A percentile compares a stretch with the other conserved stretches of the same genome.
phyloP scores from a whole-genome alignment of 2,329 filamentous ascomycete genomes.

The Epichloe amarillans region DNA sequence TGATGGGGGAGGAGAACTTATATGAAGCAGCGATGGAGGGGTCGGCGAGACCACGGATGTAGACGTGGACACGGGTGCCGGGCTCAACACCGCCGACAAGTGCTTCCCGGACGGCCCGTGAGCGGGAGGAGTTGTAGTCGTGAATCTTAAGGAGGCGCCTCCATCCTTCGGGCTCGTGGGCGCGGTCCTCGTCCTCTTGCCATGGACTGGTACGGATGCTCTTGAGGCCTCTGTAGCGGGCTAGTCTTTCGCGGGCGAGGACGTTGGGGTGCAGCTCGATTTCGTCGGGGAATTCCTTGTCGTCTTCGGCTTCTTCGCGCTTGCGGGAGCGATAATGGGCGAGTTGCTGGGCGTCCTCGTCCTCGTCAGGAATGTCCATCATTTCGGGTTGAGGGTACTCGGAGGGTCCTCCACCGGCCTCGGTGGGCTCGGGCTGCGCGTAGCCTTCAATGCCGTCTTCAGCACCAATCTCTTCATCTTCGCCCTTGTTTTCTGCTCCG shows the following conservation, averaged over 20 bases:
- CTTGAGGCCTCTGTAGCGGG: conserved; percentile 83
- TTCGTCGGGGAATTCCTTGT: conserved; percentile 92
- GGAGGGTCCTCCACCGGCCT: conserved; percentile 61
- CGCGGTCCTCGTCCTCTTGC: conserved; percentile 77
- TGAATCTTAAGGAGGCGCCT: conserved; percentile 68
- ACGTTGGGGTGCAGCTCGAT: conserved; percentile 87
- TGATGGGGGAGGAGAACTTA: conserved; percentile 43
- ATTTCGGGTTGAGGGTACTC: conserved; percentile 91
- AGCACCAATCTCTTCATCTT: conserved; percentile 48
- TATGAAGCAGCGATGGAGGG: conserved; percentile 31
- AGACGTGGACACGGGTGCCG: conserved; percentile 70
- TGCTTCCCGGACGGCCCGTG: conserved; percentile 64
- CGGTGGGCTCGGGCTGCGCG: conserved; percentile 54
- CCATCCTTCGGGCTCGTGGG: conserved; percentile 86
- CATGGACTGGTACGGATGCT: conserved; percentile 76
- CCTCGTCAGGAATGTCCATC: conserved; percentile 77
- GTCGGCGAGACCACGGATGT: conserved; percentile 46
- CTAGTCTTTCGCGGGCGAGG: conserved; percentile 70
- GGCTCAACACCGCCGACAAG: conserved; percentile 76
- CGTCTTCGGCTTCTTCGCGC: conserved; percentile 70
- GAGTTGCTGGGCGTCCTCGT: conserved; percentile 62
- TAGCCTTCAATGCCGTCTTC: conserved; percentile 73
- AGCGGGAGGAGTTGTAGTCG: conserved; percentile 80
- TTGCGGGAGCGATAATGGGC: conserved; percentile 69
- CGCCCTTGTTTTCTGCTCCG: conserved; percentile 38